A percentile compares a stretch with the other conserved stretches of the same genome.
phyloP scores from a whole-genome alignment of 768 basidiomycete genomes.

The Hydnomerulius pinastri region DNA sequence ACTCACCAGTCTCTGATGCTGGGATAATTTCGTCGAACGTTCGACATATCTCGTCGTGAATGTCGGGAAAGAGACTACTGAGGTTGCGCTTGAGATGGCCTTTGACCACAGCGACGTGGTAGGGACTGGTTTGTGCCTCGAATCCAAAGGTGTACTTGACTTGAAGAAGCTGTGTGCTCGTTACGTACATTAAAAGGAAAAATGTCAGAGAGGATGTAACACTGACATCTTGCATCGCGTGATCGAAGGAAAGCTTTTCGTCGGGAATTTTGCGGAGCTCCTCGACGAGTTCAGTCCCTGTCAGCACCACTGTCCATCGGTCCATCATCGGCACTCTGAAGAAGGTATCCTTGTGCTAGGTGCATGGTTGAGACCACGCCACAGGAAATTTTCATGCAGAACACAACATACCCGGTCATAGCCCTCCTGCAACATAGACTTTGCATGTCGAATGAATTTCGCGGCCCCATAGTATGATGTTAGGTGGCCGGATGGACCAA shows the following conservation, averaged over 20 bases:
- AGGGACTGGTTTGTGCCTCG: conserved; percentile 33
- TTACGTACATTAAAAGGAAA: conserved; percentile 19
- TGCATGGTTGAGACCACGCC: conserved; percentile 16
- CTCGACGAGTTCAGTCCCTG: conserved; percentile 44
- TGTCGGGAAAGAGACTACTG: conserved; percentile 31
- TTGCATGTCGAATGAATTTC: conserved; percentile 33
- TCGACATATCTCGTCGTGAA: conserved; percentile 35
- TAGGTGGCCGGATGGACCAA: conserved; percentile 36
- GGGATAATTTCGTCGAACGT: conserved; percentile 33
- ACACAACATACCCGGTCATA: conserved; percentile 32
- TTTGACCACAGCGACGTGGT: conserved; percentile 37
- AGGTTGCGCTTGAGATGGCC: conserved; percentile 37
- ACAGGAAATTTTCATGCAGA: neutral
- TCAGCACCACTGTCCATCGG: conserved; percentile 48
- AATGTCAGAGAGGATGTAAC: conserved; percentile 1
- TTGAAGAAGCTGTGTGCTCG: conserved; percentile 33
- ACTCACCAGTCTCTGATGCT: conserved; percentile 18
- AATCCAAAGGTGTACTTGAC: conserved; percentile 40
- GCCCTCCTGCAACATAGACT: conserved; percentile 37
- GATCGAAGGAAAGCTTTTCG: conserved; percentile 44
- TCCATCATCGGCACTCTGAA: conserved; percentile 48
- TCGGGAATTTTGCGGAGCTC: conserved; percentile 53
- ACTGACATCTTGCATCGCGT: conserved; percentile 42
- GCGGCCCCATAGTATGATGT: conserved; percentile 34
- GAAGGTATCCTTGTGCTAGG: conserved; percentile 31